Evolutionary conservation across 345 rosid species (phyloP).

Genomic region (Populus pruinosa): DNA sequence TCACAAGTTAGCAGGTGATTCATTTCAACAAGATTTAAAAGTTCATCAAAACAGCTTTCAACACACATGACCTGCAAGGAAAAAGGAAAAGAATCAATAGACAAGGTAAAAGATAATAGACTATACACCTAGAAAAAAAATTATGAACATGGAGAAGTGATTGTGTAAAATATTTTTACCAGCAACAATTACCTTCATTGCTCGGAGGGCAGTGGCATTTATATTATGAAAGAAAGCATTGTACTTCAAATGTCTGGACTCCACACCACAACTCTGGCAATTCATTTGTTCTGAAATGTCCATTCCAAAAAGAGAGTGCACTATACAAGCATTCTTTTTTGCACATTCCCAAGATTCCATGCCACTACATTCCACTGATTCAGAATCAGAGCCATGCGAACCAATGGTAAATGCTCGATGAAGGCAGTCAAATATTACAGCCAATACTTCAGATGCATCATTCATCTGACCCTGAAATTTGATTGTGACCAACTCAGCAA

Average conservation of each 20-base stretch:
- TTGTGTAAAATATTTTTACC: neutral
- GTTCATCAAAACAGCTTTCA: slow-evolving; percentile 74
- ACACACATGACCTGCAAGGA: slow-evolving; percentile 54
- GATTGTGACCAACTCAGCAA: slow-evolving; percentile 17
- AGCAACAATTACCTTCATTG: slow-evolving; percentile 61
- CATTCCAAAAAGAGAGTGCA: slow-evolving; percentile 92
- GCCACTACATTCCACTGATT: slow-evolving; percentile 56
- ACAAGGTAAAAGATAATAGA: neutral
- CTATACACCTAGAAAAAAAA: neutral
- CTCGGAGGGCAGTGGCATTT: slow-evolving; percentile 87
- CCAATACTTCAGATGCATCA: slow-evolving; percentile 97
- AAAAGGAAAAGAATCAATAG: slow-evolving; percentile 12
- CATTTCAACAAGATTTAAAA: slow-evolving; percentile 77
- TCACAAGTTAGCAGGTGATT: slow-evolving; percentile 92
- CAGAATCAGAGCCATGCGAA: slow-evolving; percentile 54
- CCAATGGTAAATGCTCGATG: slow-evolving; percentile 71
- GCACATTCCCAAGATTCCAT: slow-evolving; percentile 80
- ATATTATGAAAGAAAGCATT: slow-evolving; percentile 89
- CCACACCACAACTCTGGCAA: slow-evolving; percentile 74
- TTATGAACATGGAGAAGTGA: neutral
- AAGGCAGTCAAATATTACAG: slow-evolving; percentile 82
- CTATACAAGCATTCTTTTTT: slow-evolving; percentile 61
- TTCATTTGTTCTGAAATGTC: slow-evolving; percentile 74
- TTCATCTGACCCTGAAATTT: slow-evolving; percentile 94
- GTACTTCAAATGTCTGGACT: slow-evolving; percentile 85